Conservation (phyloP, 805 yeast genomes). For the Nakazawaea anatomiae region DNA sequence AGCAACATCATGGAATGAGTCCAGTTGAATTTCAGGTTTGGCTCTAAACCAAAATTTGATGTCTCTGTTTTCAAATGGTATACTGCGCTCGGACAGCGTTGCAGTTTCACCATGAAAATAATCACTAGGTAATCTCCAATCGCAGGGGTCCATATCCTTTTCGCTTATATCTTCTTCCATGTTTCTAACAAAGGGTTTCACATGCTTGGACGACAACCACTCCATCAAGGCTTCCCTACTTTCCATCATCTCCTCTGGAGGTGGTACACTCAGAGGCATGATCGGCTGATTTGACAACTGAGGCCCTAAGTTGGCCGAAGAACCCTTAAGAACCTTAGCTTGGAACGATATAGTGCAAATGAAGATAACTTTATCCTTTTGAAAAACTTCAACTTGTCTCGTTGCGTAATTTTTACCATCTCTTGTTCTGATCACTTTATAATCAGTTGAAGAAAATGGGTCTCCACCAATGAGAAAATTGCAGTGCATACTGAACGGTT, state of each 20-base stretch:
- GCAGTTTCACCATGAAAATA: slow-evolving; percentile 21
- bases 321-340: slow-evolving; percentile 22
- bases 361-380: slow-evolving; percentile 44
- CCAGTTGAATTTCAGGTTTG: slow-evolving; percentile 11
- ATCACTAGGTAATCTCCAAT: slow-evolving; percentile 25
- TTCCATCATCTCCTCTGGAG: slow-evolving; percentile 22
- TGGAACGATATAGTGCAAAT: slow-evolving; percentile 46
- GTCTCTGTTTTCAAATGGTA: not conserved
- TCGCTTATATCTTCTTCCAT: slow-evolving; percentile 17
- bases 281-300: slow-evolving; percentile 22
- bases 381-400: slow-evolving; percentile 49
- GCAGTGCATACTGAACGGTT: slow-evolving; percentile 58
- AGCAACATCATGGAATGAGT: slow-evolving; percentile 45
- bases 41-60: slow-evolving; percentile 6
- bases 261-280: slow-evolving; percentile 21
- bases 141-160: slow-evolving; percentile 25
- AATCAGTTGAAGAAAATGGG: slow-evolving; percentile 38
- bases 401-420: slow-evolving; percentile 49
- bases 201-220: slow-evolving; percentile 20
- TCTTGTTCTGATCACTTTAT: slow-evolving; percentile 45
- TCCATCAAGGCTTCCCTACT: slow-evolving; percentile 21
- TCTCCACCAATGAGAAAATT: slow-evolving; percentile 55
- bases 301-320: slow-evolving; percentile 22
- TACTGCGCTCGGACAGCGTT: not conserved
- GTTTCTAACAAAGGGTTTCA: slow-evolving; percentile 17